Evolutionary conservation across 176 grass and related monocot genomes (phyloP).

Genomic region (Musa troglodytarum): DNA sequence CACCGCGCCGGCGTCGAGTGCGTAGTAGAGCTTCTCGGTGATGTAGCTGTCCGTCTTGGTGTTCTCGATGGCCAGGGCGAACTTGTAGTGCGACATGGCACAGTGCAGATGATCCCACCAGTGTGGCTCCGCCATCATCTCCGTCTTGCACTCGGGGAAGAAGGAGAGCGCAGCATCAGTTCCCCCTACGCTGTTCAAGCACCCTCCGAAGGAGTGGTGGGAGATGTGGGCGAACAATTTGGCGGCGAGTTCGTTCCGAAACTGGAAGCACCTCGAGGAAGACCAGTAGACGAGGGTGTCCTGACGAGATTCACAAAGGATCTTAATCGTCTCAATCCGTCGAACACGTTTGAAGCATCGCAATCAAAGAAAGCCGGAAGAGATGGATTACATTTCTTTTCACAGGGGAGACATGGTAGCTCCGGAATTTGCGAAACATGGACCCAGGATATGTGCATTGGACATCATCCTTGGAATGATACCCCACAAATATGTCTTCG

Average conservation of each 20-base stretch:
- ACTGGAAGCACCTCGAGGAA: conserved; percentile 77
- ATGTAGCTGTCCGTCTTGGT: conserved; percentile 76
- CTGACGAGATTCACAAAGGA: conserved; percentile 19
- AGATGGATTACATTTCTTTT: conserved; percentile 63
- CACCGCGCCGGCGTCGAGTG: conserved; percentile 71
- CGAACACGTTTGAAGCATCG: too few relatives aligned
- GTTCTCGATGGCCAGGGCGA: conserved; percentile 92
- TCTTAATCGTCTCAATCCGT: too few relatives aligned
- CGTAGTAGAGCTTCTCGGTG: conserved; percentile 89
- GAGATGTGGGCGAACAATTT: conserved; percentile 51
- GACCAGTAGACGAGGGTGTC: conserved; percentile 89
- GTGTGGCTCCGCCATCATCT: conserved; percentile 28
- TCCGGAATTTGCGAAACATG: conserved; percentile 66
- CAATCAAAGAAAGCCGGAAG: too few relatives aligned
- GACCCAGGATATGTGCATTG: conserved; percentile 88
- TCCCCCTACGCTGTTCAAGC: conserved; percentile 81
- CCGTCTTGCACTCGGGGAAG: conserved; percentile 58
- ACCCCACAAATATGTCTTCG: conserved; percentile 91
- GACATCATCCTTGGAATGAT: conserved; percentile 80
- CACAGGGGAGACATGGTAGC: conserved; percentile 53
- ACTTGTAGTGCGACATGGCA: conserved; percentile 93
- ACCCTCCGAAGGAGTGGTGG: conserved; percentile 82
- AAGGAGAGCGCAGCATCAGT: conserved; percentile 55
- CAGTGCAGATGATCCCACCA: conserved; percentile 94
- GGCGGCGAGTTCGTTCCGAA: conserved; percentile 55